Percentiles rank a stretch among this genome's conserved stretches.
Conservation (phyloP, 148 eudicot species). For the Chenopodium formosanum region DNA sequence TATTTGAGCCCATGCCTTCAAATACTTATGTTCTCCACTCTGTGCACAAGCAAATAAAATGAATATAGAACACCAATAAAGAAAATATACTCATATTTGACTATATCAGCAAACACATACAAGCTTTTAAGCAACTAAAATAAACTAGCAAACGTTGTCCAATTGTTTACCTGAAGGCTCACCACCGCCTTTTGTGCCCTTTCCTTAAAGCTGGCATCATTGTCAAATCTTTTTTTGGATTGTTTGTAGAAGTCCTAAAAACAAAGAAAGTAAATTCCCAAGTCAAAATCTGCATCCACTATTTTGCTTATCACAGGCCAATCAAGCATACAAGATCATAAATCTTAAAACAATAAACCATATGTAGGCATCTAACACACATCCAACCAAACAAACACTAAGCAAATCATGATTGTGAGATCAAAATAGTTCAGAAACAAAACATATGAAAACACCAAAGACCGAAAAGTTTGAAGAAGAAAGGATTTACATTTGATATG, state of each 20-base stretch:
- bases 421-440: not conserved
- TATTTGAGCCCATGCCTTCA: constrained; percentile 77
- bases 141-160: not conserved
- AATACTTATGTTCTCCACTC: constrained; percentile 71
- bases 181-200: constrained; percentile 88
- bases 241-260: constrained; percentile 76
- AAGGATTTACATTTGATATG: not conserved
- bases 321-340: not conserved
- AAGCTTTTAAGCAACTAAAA: not conserved
- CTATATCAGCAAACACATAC: not conserved
- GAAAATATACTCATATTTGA: not conserved
- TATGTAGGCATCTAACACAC: too few species aligned
- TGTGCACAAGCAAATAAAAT: constrained; percentile 25
- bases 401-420: not conserved
- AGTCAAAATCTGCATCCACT: not conserved
- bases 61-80: not conserved
- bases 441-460: not conserved
- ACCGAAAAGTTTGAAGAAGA: too few species aligned
- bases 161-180: constrained; percentile 67
- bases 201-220: constrained; percentile 76
- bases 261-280: constrained; percentile 7
- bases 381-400: not conserved
- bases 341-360: not conserved
- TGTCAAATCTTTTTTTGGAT: constrained; percentile 75
- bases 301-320: not conserved